phyloP scores from a whole-genome alignment of 371 early-diverging fungal species.

The Mortierella sp. region DNA sequence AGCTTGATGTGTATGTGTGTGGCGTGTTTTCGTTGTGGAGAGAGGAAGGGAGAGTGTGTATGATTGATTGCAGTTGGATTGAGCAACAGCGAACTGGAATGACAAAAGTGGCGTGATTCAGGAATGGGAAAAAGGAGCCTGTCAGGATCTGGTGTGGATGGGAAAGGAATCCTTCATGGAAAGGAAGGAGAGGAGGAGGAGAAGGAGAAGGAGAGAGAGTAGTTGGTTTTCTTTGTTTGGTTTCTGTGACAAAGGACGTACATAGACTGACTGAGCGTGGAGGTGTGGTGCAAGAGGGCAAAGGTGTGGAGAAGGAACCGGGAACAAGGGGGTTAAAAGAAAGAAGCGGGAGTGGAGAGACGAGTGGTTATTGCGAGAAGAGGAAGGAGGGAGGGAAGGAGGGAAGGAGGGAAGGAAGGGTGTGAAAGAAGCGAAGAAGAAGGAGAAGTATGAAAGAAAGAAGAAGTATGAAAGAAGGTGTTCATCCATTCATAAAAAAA shows the following conservation, averaged over 20 bases:
- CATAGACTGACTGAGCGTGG: background rate
- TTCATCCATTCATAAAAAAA: background rate
- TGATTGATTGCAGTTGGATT: background rate
- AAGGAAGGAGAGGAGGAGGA: background rate
- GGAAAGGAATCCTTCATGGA: background rate
- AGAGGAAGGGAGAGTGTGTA: background rate
- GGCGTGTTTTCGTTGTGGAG: constrained; percentile 3
- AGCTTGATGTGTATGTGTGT: background rate
- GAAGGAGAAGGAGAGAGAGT: background rate
- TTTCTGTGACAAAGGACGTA: background rate
- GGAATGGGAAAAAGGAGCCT: background rate
- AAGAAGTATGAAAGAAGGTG: background rate
- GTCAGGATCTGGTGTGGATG: background rate
- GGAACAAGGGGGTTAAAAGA: background rate
- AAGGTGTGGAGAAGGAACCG: background rate
- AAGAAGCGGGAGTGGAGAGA: background rate
- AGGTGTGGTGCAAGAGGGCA: background rate
- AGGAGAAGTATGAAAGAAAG: background rate
- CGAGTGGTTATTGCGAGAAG: background rate
- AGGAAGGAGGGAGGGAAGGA: background rate
- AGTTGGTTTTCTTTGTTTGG: no score
- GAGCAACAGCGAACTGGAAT: background rate
- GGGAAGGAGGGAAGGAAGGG: background rate
- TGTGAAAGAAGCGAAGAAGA: background rate
- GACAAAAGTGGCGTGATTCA: constrained; percentile 7